These are phyloP conservation scores for Berberis thunbergii DNA, from an alignment of 164 flowering plant species.

Conservation along the genomic window DNA sequence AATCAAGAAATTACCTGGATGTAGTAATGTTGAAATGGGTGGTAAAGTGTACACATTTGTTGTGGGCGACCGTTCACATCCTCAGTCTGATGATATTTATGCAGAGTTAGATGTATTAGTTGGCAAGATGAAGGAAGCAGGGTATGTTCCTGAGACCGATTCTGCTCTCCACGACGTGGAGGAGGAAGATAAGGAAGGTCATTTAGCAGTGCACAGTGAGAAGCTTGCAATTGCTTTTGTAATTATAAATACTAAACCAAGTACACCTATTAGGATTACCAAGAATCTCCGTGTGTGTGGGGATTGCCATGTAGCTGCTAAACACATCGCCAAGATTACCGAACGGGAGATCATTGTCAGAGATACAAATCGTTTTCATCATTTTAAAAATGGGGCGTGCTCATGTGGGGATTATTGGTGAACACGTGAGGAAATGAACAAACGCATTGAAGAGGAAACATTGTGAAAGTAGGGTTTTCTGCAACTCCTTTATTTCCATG, in stretches of 20 bases:
- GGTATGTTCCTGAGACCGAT: constrained; percentile 46
- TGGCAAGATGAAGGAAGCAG: constrained; percentile 37
- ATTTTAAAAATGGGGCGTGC: no score
- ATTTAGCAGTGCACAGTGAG: constrained; percentile 66
- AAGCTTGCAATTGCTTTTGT: constrained; percentile 74
- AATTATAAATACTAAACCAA: constrained; percentile 57
- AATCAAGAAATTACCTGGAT: constrained; percentile 27
- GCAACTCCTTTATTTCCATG: no score
- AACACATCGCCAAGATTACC: no score
- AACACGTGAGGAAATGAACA: no score
- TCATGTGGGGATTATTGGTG: no score
- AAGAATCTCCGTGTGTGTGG: neutral
- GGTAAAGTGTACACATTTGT: constrained; percentile 22
- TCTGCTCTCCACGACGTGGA: constrained; percentile 51
- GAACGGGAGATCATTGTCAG: no score
- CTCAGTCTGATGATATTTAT: constrained; percentile 52
- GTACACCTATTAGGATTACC: constrained; percentile 16
- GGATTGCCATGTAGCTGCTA: no score
- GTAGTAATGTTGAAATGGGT: constrained; percentile 27
- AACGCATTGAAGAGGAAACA: no score
- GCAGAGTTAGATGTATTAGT: constrained; percentile 50
- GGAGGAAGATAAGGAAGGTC: constrained; percentile 40
- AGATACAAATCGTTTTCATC: no score
- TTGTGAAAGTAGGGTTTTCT: no score
- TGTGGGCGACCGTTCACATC: constrained; percentile 65